These are phyloP conservation scores for Wickerhamiella spandovensis DNA, from an alignment of 805 yeast genomes.

Conservation along the genomic window DNA sequence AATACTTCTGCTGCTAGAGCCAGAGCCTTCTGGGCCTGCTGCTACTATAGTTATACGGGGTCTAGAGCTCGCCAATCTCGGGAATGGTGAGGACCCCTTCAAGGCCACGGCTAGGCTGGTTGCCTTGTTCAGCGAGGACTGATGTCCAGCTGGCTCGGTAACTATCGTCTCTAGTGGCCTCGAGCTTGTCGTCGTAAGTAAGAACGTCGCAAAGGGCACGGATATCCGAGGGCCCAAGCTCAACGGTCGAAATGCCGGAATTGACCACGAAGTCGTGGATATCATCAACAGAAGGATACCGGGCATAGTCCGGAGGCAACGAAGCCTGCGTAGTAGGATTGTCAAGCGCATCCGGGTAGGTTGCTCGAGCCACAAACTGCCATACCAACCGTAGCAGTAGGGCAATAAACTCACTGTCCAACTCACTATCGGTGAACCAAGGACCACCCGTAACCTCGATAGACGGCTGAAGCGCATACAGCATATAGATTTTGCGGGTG, in stretches of 20 bases:
- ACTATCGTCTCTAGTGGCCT: constrained; percentile 41
- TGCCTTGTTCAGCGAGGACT: constrained; percentile 15
- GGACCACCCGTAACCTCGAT: constrained; percentile 98
- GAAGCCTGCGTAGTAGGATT: constrained; percentile 29
- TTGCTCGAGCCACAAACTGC: constrained; percentile 65
- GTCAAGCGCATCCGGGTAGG: constrained; percentile 63
- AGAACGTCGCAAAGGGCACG: constrained; percentile 77
- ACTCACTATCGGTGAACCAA: constrained; percentile 94
- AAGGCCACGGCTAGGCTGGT: neutral
- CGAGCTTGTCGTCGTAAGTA: constrained; percentile 75
- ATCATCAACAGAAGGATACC: constrained; percentile 57
- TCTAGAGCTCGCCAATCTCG: neutral
- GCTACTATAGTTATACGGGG: no score
- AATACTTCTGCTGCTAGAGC: neutral
- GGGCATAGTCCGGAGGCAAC: constrained; percentile 45
- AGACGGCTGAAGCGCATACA: constrained; percentile 84
- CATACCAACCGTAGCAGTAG: constrained; percentile 72
- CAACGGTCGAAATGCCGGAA: constrained; percentile 70
- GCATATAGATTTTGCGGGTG: constrained; percentile 91
- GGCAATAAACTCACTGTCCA: constrained; percentile 87
- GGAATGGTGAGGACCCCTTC: neutral
- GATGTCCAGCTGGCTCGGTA: constrained; percentile 74
- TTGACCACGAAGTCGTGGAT: constrained; percentile 61
- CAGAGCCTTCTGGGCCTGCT: no score
- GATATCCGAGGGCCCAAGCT: constrained; percentile 59